Percentiles rank a stretch among this genome's conserved stretches.
These are phyloP conservation scores for Apiospora malaysiana DNA, from an alignment of 2,329 filamentous ascomycete genomes.

Conservation along the genomic window DNA sequence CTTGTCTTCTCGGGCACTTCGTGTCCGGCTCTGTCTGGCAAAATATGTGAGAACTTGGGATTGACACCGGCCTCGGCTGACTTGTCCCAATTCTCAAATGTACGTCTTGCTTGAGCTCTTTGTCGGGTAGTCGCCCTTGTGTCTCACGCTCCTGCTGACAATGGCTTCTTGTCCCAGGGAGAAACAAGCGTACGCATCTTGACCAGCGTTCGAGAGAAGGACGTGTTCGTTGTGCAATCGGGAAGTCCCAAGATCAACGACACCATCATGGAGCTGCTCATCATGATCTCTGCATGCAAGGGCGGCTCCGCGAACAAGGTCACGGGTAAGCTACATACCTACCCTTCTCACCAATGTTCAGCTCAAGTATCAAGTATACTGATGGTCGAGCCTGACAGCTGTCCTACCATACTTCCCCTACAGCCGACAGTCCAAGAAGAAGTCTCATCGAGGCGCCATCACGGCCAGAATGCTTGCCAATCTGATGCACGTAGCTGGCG, in stretches of 20 bases:
- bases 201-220: conserved; percentile 89
- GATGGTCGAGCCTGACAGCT: conserved; percentile 52
- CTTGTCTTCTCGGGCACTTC: conserved; percentile 72
- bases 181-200: conserved; percentile 73
- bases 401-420: conserved; percentile 98
- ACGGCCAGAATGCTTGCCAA: conserved; percentile 98
- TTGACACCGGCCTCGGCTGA: conserved; percentile 69
- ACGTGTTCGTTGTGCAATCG: conserved; percentile 98
- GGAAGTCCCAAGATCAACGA: conserved; percentile 97
- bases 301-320: conserved; percentile 96
- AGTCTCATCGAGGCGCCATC: conserved; percentile 93
- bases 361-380: conserved; percentile 6
- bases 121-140: not conserved
- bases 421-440: conserved; percentile 98
- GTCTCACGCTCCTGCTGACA: conserved; percentile 26
- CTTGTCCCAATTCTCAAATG: conserved; percentile 74
- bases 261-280: conserved; percentile 98
- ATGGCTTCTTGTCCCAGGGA: conserved; percentile 51
- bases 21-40: conserved; percentile 66
- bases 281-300: conserved; percentile 99
- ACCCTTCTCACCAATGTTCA: not conserved
- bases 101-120: conserved; percentile 43
- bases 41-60: conserved; percentile 72
- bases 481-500: conserved; percentile 87
- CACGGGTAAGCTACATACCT: conserved; percentile 69